These are phyloP conservation scores for Sporothrix variecibatus DNA, from an alignment of 2,329 filamentous ascomycete species.

Conservation along the genomic window DNA sequence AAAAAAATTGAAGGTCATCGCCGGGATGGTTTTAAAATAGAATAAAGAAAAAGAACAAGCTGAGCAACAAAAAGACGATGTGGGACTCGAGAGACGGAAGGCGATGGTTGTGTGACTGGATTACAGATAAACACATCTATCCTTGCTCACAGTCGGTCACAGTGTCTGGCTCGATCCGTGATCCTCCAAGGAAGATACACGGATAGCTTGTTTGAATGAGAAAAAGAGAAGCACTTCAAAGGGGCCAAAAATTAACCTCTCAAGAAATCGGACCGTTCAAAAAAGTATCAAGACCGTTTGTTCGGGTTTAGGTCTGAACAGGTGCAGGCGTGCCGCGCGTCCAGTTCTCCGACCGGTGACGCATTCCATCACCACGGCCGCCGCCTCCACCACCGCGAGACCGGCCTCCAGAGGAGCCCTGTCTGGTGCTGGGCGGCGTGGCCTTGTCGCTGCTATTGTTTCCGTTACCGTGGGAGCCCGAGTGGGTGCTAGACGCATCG, in stretches of 20 bases:
- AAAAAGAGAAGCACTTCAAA: background rate
- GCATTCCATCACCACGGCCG: constrained; percentile 11
- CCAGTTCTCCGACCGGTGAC: constrained; percentile 30
- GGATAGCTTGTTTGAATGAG: background rate
- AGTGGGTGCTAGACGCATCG: constrained; percentile 25
- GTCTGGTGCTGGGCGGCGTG: background rate
- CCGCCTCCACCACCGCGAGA: constrained; percentile 17
- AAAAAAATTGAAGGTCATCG: background rate
- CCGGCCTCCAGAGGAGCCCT: constrained; percentile 25
- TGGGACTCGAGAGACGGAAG: background rate
- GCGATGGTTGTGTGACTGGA: background rate
- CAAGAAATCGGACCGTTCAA: background rate
- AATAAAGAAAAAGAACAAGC: background rate
- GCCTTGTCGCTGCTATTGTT: constrained; percentile 20
- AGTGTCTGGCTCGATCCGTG: background rate
- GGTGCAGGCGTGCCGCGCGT: constrained; percentile 23
- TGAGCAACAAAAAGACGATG: background rate
- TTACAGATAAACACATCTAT: background rate
- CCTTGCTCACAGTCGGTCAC: background rate
- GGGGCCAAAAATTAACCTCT: background rate
- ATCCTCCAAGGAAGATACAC: background rate
- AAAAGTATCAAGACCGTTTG: background rate
- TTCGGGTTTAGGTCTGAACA: constrained; percentile 24
- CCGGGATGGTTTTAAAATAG: background rate
- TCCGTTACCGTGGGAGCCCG: constrained; percentile 28